phyloP scores from a whole-genome alignment of 2,329 filamentous ascomycete genomes.

The Aureobasidium sp. region DNA sequence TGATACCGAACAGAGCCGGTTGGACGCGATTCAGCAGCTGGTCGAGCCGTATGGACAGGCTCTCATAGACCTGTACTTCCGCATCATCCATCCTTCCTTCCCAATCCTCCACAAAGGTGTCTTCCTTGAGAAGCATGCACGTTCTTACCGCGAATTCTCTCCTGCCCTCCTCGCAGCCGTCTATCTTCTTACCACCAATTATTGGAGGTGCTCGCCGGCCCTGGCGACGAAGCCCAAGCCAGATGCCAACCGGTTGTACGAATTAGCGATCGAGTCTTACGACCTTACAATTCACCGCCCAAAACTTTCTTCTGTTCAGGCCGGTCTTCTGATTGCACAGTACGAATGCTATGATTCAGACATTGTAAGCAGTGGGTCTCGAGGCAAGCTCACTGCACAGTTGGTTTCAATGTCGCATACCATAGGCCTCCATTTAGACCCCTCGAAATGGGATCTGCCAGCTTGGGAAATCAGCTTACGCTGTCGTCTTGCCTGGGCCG shows the following conservation, averaged over 20 bases:
- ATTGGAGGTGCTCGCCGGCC: constrained; percentile 52
- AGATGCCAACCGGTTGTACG: constrained; percentile 30
- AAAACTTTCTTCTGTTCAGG: constrained; percentile 36
- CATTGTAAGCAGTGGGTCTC: constrained; percentile 18
- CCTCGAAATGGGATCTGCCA: constrained; percentile 24
- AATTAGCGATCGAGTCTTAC: constrained; percentile 31
- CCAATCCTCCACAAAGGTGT: constrained; percentile 55
- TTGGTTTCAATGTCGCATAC: constrained; percentile 33
- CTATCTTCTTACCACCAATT: constrained; percentile 56
- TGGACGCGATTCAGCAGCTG: constrained; percentile 62
- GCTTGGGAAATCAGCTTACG: constrained; percentile 26
- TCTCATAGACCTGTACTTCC: constrained; percentile 68
- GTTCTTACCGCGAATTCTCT: constrained; percentile 52
- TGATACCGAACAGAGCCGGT: constrained; percentile 37
- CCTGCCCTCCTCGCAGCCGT: constrained; percentile 54
- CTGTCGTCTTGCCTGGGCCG: constrained; percentile 25
- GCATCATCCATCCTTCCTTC: constrained; percentile 52
- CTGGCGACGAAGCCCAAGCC: constrained; percentile 41
- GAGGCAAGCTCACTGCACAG: constrained; percentile 28
- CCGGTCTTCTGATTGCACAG: constrained; percentile 32
- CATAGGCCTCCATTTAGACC: constrained; percentile 32
- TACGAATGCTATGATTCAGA: constrained; percentile 28
- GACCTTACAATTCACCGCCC: constrained; percentile 32
- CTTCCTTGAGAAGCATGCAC: constrained; percentile 54
- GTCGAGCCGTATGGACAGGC: constrained; percentile 63